phyloP scores from a whole-genome alignment of 2,329 filamentous ascomycete genomes.

The Penicillium brevicompactum region DNA sequence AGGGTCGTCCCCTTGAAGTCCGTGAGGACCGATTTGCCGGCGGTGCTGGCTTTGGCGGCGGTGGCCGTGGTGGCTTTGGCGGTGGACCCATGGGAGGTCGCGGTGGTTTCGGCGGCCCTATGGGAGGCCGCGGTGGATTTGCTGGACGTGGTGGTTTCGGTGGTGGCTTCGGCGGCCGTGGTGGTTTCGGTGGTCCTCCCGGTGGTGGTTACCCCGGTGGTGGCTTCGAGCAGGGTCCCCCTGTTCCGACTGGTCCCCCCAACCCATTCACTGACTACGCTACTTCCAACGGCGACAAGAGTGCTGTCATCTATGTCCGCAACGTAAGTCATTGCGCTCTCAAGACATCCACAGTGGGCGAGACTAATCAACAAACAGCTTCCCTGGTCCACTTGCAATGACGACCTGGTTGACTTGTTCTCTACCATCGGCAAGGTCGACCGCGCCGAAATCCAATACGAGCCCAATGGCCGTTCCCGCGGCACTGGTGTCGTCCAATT shows the following conservation, averaged over 20 bases:
- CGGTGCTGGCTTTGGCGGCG: constrained; percentile 46
- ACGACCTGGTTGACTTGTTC: constrained; percentile 94
- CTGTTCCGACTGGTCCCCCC: constrained; percentile 58
- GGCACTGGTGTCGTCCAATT: constrained; percentile 97
- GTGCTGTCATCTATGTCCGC: constrained; percentile 88
- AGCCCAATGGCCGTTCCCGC: constrained; percentile 90
- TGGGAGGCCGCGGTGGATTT: constrained; percentile 54
- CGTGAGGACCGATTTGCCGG: constrained; percentile 93
- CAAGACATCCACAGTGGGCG: neutral
- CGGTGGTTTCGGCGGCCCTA: constrained; percentile 61
- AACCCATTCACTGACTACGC: constrained; percentile 96
- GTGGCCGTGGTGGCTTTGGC: constrained; percentile 59
- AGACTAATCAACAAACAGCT: constrained; percentile 59
- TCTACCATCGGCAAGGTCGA: constrained; percentile 97
- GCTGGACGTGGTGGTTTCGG: constrained; percentile 59
- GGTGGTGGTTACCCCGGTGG: constrained; percentile 56
- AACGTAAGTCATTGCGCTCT: constrained; percentile 69
- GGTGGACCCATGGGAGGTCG: constrained; percentile 57
- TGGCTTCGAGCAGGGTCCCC: constrained; percentile 31
- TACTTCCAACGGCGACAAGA: constrained; percentile 80
- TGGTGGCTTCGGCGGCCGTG: constrained; percentile 39
- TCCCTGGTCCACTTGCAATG: constrained; percentile 98
- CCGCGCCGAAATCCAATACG: constrained; percentile 98
- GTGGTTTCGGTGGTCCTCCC: constrained; percentile 44
- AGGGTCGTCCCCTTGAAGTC: constrained; percentile 88